These are phyloP conservation scores for Pleurotus cornucopiae DNA, from an alignment of 768 basidiomycete genomes.

Conservation along the genomic window DNA sequence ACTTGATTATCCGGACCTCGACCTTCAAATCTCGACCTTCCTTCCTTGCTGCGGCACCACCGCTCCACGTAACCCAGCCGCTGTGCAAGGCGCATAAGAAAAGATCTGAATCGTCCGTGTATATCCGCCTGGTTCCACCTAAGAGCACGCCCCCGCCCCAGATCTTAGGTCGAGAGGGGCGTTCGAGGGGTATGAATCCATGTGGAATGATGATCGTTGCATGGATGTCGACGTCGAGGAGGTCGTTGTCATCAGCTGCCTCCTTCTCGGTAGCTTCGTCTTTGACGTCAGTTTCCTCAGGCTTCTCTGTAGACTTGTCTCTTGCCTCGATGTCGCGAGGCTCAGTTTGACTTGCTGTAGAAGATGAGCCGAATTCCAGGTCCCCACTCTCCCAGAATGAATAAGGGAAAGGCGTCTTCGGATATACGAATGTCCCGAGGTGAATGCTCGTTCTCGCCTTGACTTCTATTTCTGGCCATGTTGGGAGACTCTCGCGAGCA, in stretches of 20 bases:
- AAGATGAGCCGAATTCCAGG: conserved; percentile 19
- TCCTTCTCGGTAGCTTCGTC: conserved; percentile 14
- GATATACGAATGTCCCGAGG: conserved; percentile 58
- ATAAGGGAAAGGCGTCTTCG: conserved; percentile 56
- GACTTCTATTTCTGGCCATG: conserved; percentile 19
- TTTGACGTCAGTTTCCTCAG: conserved; percentile 13
- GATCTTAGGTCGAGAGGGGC: conserved; percentile 51
- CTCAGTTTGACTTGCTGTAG: conserved; percentile 14
- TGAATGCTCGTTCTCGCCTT: conserved; percentile 29
- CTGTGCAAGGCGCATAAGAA: conserved; percentile 68
- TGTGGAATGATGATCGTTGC: conserved; percentile 58
- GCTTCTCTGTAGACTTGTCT: conserved; percentile 16
- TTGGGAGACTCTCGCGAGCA: conserved; percentile 10
- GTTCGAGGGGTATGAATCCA: conserved; percentile 50
- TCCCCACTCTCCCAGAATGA: conserved; percentile 27
- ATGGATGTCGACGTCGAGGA: conserved; percentile 39
- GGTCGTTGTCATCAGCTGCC: conserved; percentile 12
- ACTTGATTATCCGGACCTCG: conserved; percentile 28
- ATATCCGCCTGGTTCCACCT: conserved; percentile 48
- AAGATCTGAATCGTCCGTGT: conserved; percentile 76
- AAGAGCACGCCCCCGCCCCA: conserved; percentile 64
- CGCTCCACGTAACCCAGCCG: conserved; percentile 50
- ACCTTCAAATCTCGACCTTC: conserved; percentile 36
- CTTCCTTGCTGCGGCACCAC: conserved; percentile 30
- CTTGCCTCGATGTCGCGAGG: conserved; percentile 14